Evolutionary conservation across 148 eudicot species (phyloP).

Genomic region (Vaccinium corymbosum): DNA sequence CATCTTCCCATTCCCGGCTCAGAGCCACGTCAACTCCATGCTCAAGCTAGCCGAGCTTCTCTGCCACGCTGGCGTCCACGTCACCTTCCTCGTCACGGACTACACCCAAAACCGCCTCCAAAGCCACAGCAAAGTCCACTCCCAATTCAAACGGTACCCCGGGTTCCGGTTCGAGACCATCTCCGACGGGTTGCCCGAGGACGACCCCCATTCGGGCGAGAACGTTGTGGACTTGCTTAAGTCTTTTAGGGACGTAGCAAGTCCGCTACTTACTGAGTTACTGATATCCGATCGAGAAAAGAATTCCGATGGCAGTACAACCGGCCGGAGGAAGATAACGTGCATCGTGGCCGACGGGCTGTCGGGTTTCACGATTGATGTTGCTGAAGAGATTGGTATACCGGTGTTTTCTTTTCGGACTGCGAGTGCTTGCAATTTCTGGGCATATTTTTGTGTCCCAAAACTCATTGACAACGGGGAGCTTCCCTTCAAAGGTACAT

Average conservation of each 20-base stretch:
- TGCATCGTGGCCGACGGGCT: conserved; percentile 38
- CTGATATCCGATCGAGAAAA: background rate
- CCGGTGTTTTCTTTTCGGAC: conserved; percentile 42
- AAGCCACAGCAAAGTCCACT: background rate
- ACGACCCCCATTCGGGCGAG: background rate
- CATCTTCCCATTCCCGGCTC: conserved; percentile 1
- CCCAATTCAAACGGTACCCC: background rate
- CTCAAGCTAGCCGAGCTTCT: conserved; percentile 3
- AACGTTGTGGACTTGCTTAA: background rate
- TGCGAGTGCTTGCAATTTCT: conserved; percentile 32
- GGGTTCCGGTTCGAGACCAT: background rate
- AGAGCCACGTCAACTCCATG: conserved; percentile 4
- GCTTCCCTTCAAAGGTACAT: conserved; percentile 1
- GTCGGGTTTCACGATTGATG: conserved; percentile 17
- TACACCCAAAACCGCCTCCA: background rate
- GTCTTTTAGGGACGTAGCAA: background rate
- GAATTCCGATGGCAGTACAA: background rate
- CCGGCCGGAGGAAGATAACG: conserved; percentile 16
- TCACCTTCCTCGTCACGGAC: conserved; percentile 3
- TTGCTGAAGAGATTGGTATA: conserved; percentile 28
- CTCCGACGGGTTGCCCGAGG: background rate
- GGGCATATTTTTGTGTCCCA: conserved; percentile 32
- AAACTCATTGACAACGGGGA: conserved; percentile 24
- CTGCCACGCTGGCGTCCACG: background rate
- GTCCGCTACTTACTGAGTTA: background rate